phyloP scores from a whole-genome alignment of 2,329 filamentous ascomycete genomes.

The Septoria petroselini region DNA sequence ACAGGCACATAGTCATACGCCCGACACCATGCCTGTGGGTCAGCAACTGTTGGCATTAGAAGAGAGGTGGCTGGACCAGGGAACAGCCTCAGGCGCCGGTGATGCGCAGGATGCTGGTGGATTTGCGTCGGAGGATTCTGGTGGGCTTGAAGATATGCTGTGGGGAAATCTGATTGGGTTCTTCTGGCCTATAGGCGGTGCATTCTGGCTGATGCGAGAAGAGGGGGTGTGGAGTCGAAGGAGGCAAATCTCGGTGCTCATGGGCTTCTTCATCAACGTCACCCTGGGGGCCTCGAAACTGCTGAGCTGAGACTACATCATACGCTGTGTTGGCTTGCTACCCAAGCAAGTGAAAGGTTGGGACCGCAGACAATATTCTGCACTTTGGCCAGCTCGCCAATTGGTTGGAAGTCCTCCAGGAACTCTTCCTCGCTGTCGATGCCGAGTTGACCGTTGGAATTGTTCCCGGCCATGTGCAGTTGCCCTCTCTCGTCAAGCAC shows the following conservation, averaged over 20 bases:
- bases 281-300: conserved; percentile 5
- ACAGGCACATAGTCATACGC: conserved; percentile 76
- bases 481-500: conserved; percentile 51
- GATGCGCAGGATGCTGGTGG: conserved; percentile 44
- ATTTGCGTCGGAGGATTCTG: conserved; percentile 55
- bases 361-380: conserved; percentile 29
- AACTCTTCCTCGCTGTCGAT: conserved; percentile 23
- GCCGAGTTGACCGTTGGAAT: conserved; percentile 60
- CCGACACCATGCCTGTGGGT: conserved; percentile 82
- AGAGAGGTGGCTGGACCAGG: conserved; percentile 82
- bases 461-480: conserved; percentile 57
- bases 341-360: conserved; percentile 19
- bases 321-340: conserved; percentile 5
- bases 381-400: conserved; percentile 12
- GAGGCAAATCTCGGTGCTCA: conserved; percentile 80
- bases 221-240: conserved; percentile 82
- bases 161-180: conserved; percentile 89
- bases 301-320: conserved; percentile 6
- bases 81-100: conserved; percentile 34
- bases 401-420: conserved; percentile 30
- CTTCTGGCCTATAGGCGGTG: conserved; percentile 85
- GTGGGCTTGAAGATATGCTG: conserved; percentile 77
- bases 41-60: conserved; percentile 74
- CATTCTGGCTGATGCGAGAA: conserved; percentile 81
- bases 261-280: conserved; percentile 77